Evolutionary conservation across 140 eudicot genomes (phyloP), one percentile per base, ranked within the genome.

Genomic region (Oenanthe javanica): DNA sequence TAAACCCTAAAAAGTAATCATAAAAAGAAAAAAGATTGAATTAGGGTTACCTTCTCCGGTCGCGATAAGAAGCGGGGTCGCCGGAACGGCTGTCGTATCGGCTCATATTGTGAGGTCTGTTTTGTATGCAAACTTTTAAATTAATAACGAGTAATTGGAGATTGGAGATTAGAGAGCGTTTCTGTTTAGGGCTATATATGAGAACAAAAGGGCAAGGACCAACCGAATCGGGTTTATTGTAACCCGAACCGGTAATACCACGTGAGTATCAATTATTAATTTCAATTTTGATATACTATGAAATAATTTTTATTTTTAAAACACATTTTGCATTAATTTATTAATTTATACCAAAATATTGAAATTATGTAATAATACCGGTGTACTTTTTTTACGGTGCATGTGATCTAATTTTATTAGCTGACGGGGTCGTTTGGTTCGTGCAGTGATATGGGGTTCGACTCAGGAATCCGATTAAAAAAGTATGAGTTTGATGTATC

Each of bases 21-120:
- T 23, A 1, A 4, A 36, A 40, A 15, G 23, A 1, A 71, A 13
- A 5, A 46, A 2, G 1, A 48, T 6, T 72, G 77, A 49, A 79
- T 64, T 84, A 81, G 90, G 83, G 80, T 81, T 77, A 94, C 99
- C 89, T 91, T 86, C 87, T 87, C 27, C 99, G 97, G 88, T 94
- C 97, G 46, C 97, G 99, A 77, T 94, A 94, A 8, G 99, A 94
- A 11, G 77, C 77, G 13, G 99, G 99, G 80, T 94, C 98, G 85
- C 89, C 90, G 79, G 97, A 83, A 82, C 98, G 98, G 88, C 92
- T 85, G 83, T 94, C 98, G 85, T 90, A 89, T 45, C 91, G 93
- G 84, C 93, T 89, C 93, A 89, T 89, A 38, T 73, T 55, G 79
- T 40, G 67, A 40, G 9, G 64, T 5, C 9, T 21, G 12, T 59